Evolutionary conservation across 2,329 filamentous ascomycete genomes (phyloP).

Genomic region (Sclerotinia glacialis): DNA sequence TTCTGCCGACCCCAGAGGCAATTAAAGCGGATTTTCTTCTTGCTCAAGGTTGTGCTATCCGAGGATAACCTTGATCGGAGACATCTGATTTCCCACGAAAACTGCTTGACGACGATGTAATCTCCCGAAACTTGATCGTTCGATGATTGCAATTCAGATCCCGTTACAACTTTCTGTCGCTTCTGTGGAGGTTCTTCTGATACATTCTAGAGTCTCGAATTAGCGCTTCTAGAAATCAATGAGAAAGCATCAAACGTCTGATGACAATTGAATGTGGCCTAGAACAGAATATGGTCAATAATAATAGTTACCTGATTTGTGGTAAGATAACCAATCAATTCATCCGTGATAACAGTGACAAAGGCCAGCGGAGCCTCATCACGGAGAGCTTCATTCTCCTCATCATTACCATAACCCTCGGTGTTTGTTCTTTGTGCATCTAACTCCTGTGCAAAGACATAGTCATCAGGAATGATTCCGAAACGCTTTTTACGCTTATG

Average conservation of each 20-base stretch:
- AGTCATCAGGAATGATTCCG: background rate
- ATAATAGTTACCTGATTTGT: constrained; percentile 1
- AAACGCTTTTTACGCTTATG: background rate
- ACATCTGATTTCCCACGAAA: constrained; percentile 31
- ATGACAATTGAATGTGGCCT: background rate
- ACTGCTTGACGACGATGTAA: constrained; percentile 34
- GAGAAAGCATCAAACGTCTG: background rate
- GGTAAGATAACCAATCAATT: constrained; percentile 8
- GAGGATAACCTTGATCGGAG: constrained; percentile 22
- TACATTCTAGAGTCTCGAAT: background rate
- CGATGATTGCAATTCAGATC: background rate
- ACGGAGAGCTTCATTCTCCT: background rate
- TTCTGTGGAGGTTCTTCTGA: constrained; percentile 31
- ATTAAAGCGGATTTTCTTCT: constrained; percentile 26
- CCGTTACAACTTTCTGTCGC: constrained; percentile 27
- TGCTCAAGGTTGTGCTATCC: constrained; percentile 24
- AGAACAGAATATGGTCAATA: background rate
- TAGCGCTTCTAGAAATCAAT: background rate
- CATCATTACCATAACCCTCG: background rate
- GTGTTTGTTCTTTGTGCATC: background rate
- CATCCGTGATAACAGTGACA: background rate
- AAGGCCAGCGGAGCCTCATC: background rate
- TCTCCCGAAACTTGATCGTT: constrained; percentile 23
- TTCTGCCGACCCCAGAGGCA: constrained; percentile 25
- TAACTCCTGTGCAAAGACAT: constrained; percentile 8